Evolutionary conservation across 257 asterid genomes (phyloP), one percentile per base, ranked within the genome.

Genomic region (Solanum verrucosum): DNA sequence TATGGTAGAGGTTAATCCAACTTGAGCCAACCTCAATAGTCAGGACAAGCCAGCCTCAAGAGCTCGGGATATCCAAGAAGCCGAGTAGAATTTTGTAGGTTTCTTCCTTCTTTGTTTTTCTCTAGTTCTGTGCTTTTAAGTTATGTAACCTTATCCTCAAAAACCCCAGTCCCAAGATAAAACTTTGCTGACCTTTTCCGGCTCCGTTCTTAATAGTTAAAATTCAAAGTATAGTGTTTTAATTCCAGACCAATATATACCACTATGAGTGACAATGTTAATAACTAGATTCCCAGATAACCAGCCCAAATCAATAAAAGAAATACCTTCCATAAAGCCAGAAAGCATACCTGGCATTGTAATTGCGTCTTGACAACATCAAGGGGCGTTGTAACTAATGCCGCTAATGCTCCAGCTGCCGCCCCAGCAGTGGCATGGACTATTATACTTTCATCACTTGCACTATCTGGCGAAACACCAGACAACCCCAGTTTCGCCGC

Each of bases 341-440:
- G 6, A 49, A 10, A 84, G 42, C 82, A 83, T 92, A 97, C 99
- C 99, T 97, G 99, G 90, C 99, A 97, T 88, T 97, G 99, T 37
- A 97, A 93, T 88, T 96, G 98, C 46, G 99, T 97, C 93, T 97
- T 97, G 77, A 95, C 98, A 52, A 97, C 99, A 91, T 97, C 99
- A 88, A 97, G 93, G 3, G 99, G 99, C 5, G 99, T 97, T 27
- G 99, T 97, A 87, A 94, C 83, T 13, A 91, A 94, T 4, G 98
- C 98, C 10, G 99, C 99, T 87, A 93, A 88, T 10, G 98, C 98
- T 86, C 99, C 99, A 9, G 99, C 99, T 5, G 92, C 99, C 0
- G 99, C 99, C 27, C 99, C 99, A 65, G 99, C 99, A 0, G 98
- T 96, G 37, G 99, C 99, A 91, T 97, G 99, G 83, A 94, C 97